phyloP scores from a whole-genome alignment of 352 stramenopile genomes.

The Paralagenidium karlingii region DNA sequence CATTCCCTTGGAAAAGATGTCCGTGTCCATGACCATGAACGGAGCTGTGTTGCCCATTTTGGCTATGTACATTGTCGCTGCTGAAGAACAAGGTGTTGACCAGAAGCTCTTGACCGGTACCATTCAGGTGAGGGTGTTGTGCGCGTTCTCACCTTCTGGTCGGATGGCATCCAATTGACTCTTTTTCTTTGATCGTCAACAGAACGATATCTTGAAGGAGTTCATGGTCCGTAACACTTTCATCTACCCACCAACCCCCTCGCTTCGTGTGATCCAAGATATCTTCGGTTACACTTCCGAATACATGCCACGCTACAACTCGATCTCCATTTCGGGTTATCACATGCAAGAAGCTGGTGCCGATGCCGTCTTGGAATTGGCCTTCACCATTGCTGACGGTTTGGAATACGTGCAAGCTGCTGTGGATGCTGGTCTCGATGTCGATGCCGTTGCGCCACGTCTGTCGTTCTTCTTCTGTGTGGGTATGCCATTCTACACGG shows the following conservation, averaged over 20 bases:
- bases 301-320: constrained; percentile 98
- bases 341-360: constrained; percentile 97
- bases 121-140: no score
- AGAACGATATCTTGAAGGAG: constrained; percentile 98
- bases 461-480: constrained; percentile 98
- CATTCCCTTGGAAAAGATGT: constrained; percentile 94
- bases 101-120: constrained; percentile 73
- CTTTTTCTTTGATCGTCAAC: no score
- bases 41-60: constrained; percentile 93
- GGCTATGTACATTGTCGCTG: constrained; percentile 94
- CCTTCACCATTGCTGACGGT: constrained; percentile 96
- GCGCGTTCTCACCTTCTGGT: neutral
- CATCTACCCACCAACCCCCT: constrained; percentile 93
- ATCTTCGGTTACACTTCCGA: constrained; percentile 95
- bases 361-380: constrained; percentile 90
- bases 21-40: constrained; percentile 98
- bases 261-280: constrained; percentile 93
- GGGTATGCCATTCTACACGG: constrained; percentile 97
- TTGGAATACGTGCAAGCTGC: constrained; percentile 93
- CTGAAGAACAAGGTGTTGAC: constrained; percentile 90
- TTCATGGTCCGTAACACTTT: constrained; percentile 97
- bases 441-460: constrained; percentile 88
- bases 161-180: neutral
- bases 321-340: constrained; percentile 94
- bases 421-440: constrained; percentile 85